Base-by-base conservation (phyloP, 1,284 basidiomycete genomes). In the Boletus mariae region DNA sequence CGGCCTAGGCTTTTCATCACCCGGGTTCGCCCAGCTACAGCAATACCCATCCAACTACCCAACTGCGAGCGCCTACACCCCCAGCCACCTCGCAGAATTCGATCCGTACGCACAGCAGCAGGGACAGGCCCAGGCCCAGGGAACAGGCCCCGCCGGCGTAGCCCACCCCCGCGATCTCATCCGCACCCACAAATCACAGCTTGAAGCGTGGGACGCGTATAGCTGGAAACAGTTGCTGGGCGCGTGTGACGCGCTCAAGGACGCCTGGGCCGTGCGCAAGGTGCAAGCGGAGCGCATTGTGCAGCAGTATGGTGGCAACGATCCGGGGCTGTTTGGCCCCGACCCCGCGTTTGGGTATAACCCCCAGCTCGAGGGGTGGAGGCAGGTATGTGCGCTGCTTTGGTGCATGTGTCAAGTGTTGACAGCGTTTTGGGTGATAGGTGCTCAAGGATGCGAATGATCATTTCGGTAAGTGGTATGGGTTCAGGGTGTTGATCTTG, bases 141-240 rank as follows among this genome's bases (percentile, higher is more conserved):
- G 29, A 20, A 20, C 17, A 20, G 17, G 62, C 51, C 46, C 54
- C 48, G 20, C 51, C 45, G 77, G 78, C 4, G 65, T 73, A 13
- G 61, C 68, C 9, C 83, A 85, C 56, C 83, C 83, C 0, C 75
- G 80, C 37, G 80, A 84, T 43, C 76, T 73, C 54, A 76, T 85
- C 52, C 78, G 79, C 32, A 67, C 64, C 1, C 75, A 84, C 61
- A 84, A 83, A 53, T 57, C 64, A 0, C 76, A 78, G 60, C 71
- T 85, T 25, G 83, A 85, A 56, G 71, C 73, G 6, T 85, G 83
- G 83, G 80, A 85, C 54, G 32, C 62, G 5, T 75, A 75, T 49
- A 70, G 80, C 10, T 85, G 83, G 83, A 84, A 79, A 64, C 80
- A 83, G 63, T 68, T 83, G 37, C 61, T 84, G 15, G 61, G 63